Conservation (phyloP, 352 stramenopile genomes). For the Globisporangium camurandrum region DNA sequence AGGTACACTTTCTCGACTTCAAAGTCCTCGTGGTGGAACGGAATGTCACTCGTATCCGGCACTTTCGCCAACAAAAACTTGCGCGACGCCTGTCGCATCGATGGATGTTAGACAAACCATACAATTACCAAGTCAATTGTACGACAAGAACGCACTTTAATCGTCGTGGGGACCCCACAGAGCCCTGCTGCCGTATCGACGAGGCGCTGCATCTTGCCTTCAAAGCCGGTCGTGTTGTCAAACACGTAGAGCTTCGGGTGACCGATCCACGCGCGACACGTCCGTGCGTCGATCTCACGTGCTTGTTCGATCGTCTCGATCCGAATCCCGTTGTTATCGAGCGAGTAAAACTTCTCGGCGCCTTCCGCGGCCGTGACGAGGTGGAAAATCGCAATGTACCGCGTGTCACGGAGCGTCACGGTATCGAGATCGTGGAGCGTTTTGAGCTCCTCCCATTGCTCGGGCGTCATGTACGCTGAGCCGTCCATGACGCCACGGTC, state of each 20-base stretch:
- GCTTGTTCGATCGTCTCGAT: conserved; percentile 92
- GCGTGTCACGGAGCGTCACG: conserved; percentile 78
- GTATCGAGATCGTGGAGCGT: conserved; percentile 73
- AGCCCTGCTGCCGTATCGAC: conserved; percentile 66
- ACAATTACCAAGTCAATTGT: neutral
- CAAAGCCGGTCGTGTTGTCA: conserved; percentile 79
- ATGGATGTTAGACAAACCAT: no score
- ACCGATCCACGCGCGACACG: conserved; percentile 71
- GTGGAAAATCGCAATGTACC: conserved; percentile 87
- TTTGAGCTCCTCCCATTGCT: conserved; percentile 88
- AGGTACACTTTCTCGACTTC: conserved; percentile 85
- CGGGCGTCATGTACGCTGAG: conserved; percentile 88
- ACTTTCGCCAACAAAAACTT: conserved; percentile 63
- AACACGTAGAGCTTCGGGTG: conserved; percentile 84
- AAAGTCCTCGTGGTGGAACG: conserved; percentile 80
- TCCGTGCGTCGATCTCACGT: conserved; percentile 79
- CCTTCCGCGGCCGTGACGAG: conserved; percentile 89
- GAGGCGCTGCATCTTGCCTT: conserved; percentile 84
- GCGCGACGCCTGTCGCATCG: conserved; percentile 44
- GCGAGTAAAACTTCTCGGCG: conserved; percentile 93
- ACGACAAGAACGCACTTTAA: conserved; percentile 23
- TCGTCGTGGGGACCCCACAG: conserved; percentile 68
- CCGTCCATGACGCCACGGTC: conserved; percentile 95
- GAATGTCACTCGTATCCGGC: conserved; percentile 34
- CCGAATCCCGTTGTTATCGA: conserved; percentile 95